Evolutionary conservation across 331 rosid species (phyloP).

Genomic region (Erythrophleum ivorense): DNA sequence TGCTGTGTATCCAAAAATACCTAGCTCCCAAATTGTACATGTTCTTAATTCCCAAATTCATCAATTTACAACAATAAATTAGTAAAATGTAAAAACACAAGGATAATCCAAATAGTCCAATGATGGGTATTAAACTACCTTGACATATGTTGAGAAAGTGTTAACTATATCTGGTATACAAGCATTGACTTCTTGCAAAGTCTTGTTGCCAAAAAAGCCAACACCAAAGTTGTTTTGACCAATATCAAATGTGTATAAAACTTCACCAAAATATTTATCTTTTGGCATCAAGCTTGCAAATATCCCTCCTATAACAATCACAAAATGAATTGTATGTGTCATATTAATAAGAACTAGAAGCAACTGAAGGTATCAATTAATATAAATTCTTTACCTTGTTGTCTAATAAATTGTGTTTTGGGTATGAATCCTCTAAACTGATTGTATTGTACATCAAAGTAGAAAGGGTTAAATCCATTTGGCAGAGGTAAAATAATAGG

Average conservation of each 20-base stretch:
- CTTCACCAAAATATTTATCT: slow-evolving; percentile 43
- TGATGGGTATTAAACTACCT: slow-evolving; percentile 41
- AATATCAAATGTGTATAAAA: slow-evolving; percentile 67
- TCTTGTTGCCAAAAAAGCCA: slow-evolving; percentile 32
- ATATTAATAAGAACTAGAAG: neutral
- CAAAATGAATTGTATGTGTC: neutral
- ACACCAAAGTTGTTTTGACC: slow-evolving; percentile 63
- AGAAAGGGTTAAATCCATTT: slow-evolving; percentile 46
- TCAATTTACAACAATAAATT: neutral
- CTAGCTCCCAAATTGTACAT: slow-evolving; percentile 49
- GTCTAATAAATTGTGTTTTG: slow-evolving; percentile 22
- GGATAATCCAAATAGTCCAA: neutral
- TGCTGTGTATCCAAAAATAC: slow-evolving; percentile 65
- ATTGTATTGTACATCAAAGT: slow-evolving; percentile 39
- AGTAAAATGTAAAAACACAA: neutral
- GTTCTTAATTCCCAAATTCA: slow-evolving; percentile 26
- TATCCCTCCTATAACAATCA: slow-evolving; percentile 43
- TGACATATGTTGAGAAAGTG: slow-evolving; percentile 40
- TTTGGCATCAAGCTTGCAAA: slow-evolving; percentile 45
- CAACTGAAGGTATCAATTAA: neutral
- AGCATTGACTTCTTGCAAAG: slow-evolving; percentile 40
- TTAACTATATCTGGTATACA: slow-evolving; percentile 46
- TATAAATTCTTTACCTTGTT: slow-evolving; percentile 33
- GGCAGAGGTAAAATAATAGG: neutral
- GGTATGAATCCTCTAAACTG: slow-evolving; percentile 39